Evolutionary conservation across 139 green algal genomes (phyloP).

Genomic region (Picochlorum sp.): DNA sequence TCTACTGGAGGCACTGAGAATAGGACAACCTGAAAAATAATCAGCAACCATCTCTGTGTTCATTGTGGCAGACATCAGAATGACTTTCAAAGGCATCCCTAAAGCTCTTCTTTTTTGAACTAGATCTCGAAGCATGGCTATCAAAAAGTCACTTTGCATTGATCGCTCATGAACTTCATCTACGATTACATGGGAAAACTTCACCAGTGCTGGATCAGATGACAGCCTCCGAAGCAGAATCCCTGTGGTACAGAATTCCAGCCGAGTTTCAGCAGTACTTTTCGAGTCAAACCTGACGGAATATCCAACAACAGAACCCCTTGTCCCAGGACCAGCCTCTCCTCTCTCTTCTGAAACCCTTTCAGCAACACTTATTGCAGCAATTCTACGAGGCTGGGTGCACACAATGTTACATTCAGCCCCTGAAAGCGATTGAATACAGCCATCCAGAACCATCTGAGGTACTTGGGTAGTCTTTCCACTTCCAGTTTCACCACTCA

Average conservation of each 20-base stretch:
- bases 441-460: slow-evolving; percentile 73
- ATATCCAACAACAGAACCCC: slow-evolving; percentile 63
- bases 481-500: slow-evolving; percentile 74
- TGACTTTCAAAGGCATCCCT: slow-evolving; percentile 40
- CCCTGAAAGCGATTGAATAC: slow-evolving; percentile 29
- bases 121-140: slow-evolving; percentile 67
- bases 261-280: slow-evolving; percentile 52
- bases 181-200: slow-evolving; percentile 86
- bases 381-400: slow-evolving; percentile 88
- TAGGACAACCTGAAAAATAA: slow-evolving; percentile 72
- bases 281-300: slow-evolving; percentile 81
- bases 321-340: slow-evolving; percentile 41
- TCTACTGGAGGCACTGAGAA: slow-evolving; percentile 57
- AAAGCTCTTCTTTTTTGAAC: slow-evolving; percentile 25
- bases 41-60: slow-evolving; percentile 66
- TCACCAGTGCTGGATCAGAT: slow-evolving; percentile 52
- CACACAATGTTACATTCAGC: slow-evolving; percentile 56
- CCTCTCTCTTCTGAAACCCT: slow-evolving; percentile 72
- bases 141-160: slow-evolving; percentile 73
- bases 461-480: slow-evolving; percentile 87
- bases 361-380: slow-evolving; percentile 77
- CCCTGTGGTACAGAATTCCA: slow-evolving; percentile 90
- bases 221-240: slow-evolving; percentile 71
- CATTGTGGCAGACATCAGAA: slow-evolving; percentile 47
- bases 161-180: slow-evolving; percentile 92